A percentile compares a stretch with the other conserved stretches of the same genome.
These are phyloP conservation scores for Geotrichum carabidarum DNA, from an alignment of 1,139 yeast genomes.

Conservation along the genomic window DNA sequence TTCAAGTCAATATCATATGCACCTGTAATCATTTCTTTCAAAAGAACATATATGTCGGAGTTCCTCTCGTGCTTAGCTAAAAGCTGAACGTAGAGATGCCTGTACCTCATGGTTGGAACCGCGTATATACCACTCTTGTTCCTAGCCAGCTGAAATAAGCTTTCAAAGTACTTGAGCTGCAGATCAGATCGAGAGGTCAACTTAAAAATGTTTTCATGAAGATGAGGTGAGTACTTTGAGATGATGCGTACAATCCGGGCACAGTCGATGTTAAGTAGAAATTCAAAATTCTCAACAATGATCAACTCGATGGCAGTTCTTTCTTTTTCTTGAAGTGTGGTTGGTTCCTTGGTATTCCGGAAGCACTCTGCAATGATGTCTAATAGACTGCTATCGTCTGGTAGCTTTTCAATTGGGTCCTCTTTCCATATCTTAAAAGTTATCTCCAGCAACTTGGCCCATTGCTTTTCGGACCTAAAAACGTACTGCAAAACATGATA, in stretches of 20 bases:
- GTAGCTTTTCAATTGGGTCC: constrained; percentile 19
- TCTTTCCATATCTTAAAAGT: constrained; percentile 33
- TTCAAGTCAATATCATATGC: constrained; percentile 34
- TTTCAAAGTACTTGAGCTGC: constrained; percentile 27
- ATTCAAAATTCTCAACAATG: constrained; percentile 24
- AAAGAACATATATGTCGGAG: constrained; percentile 24
- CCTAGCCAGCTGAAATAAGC: constrained; percentile 24
- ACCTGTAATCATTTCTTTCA: constrained; percentile 26
- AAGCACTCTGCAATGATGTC: constrained; percentile 32
- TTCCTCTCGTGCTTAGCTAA: constrained; percentile 26
- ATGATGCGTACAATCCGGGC: constrained; percentile 25
- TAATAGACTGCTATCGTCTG: constrained; percentile 26
- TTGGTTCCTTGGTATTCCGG: constrained; percentile 19
- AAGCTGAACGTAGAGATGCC: constrained; percentile 30
- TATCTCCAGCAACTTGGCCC: constrained; percentile 47
- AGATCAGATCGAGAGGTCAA: constrained; percentile 22
- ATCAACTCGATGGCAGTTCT: constrained; percentile 23
- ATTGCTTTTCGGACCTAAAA: constrained; percentile 51
- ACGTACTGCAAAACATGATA: constrained; percentile 54
- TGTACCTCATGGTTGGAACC: constrained; percentile 26
- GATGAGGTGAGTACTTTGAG: constrained; percentile 24
- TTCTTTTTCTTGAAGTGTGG: constrained; percentile 22
- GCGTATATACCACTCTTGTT: constrained; percentile 18
- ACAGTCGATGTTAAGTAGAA: constrained; percentile 23
- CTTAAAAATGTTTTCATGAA: constrained; percentile 29